Evolutionary conservation across 768 basidiomycete genomes (phyloP).

Genomic region (Tylopilus rubrobrunneus): DNA sequence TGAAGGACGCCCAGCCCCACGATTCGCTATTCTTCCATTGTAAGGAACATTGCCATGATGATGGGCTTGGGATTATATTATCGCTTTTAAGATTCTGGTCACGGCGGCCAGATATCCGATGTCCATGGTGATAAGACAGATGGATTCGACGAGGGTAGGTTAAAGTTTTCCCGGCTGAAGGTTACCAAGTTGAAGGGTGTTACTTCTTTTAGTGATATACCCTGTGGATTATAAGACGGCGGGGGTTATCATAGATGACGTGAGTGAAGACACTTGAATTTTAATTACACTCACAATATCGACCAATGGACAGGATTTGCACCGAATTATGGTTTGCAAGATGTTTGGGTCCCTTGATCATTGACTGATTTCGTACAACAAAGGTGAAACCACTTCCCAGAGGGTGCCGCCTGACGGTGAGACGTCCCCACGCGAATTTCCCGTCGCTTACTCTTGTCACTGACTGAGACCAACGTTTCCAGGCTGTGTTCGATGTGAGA

Average conservation of each 20-base stretch:
- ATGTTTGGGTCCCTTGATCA: background rate
- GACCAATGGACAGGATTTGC: conserved; percentile 31
- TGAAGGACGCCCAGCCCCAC: conserved; percentile 59
- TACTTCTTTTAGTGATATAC: conserved; percentile 62
- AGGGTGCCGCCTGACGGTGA: conserved; percentile 63
- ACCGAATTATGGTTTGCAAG: conserved; percentile 37
- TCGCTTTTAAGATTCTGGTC: conserved; percentile 68
- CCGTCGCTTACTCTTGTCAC: background rate
- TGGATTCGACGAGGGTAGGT: conserved; percentile 71
- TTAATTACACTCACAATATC: background rate
- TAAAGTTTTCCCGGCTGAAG: background rate
- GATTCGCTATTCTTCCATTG: conserved; percentile 82
- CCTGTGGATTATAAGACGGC: conserved; percentile 78
- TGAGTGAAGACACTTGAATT: conserved; percentile 29
- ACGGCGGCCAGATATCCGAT: conserved; percentile 90
- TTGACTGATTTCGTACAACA: conserved; percentile 1
- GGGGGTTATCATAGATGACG: conserved; percentile 80
- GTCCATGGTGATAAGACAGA: conserved; percentile 73
- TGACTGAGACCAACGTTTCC: background rate
- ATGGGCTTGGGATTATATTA: background rate
- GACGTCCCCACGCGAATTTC: conserved; percentile 1
- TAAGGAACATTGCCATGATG: conserved; percentile 7
- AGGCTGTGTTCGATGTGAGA: conserved; percentile 50
- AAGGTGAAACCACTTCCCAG: conserved; percentile 52
- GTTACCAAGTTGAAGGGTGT: background rate